Evolutionary conservation across 805 yeast species (phyloP), one percentile per base, ranked within the genome.

Genomic region (Candida coquimbonensis): DNA sequence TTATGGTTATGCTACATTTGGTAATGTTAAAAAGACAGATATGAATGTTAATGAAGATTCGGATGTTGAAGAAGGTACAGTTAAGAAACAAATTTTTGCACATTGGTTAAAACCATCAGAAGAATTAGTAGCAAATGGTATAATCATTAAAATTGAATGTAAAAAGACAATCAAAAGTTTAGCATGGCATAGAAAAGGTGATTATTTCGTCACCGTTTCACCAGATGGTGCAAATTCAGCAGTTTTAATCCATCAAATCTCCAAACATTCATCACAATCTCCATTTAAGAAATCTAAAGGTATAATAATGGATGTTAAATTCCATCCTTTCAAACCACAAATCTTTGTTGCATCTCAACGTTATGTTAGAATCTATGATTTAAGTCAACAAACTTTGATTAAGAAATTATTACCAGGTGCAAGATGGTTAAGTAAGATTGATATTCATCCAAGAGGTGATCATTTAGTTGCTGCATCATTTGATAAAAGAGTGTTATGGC

Each of bases 171-270:
- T 91, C 50, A 89, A 87, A 66, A 83, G 81, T 60, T 54, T 93
- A 21, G 78, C 96, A 53, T 93, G 99, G 99, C 99, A 93, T 66
- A 77, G 96, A 64, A 85, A 86, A 61, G 99, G 99, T 58, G 99
- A 93, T 69, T 93, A 93, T 63, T 87, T 93, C 57, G 96, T 91
- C 52, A 82, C 95, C 5, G 95, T 88, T n/a, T 81, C 96, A n/a
- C 97, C 98, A 43, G 93, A 87, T 43, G 84, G 88, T 43, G 87
- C 86, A 45, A 81, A 88, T 61, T 77, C 90, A 11, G 83, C 98
- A 7, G 96, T 93, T 36, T 73, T 93, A 50, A 88, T 93, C 53
- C 99, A 93, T 67, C 98, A 93, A 70, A 68, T 93, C 42, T 88
- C 97, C 4, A 88, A 88, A 66, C 98, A 93, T 69, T 75, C 84